Base-by-base conservation (phyloP, 225 moss, liverwort and hornwort species). In the Pleurozium schreberi region DNA sequence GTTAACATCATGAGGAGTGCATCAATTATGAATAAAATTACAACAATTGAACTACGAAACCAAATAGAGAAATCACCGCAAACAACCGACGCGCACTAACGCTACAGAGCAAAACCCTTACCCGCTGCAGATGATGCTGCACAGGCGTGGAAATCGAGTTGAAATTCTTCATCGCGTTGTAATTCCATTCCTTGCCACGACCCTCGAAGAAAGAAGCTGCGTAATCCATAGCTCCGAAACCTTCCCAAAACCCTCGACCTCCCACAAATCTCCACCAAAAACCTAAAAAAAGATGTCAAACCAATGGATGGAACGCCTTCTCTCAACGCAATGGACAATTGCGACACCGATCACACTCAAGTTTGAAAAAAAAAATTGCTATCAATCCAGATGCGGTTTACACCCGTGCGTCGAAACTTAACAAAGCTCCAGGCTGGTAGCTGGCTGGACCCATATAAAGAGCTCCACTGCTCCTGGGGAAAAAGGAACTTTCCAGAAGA, bases 111-210 rank as follows among this genome's bases (percentile, higher is more conserved):
- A 87, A 87, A 87, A 70, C 85, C 77, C 91, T 65, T 82, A 97
- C 97, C 94, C 91, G 94, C 86, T 86, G 93, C 76, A 99, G 88
- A 94, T 99, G 98, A 85, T 93, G 91, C 84, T 96, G 97, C 85
- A 99, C 98, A 55, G 93, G 94, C 64, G 83, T 61, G 36, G 91
- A 95, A 17, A 99, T 94, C 83, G 92, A 88, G 73, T 92, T 91
- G 71, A 99, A 96, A 83, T 93, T 99, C 93, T 95, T 91, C 90
- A 99, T 69, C 63, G 96, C 82, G 40, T 94, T 86, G 42, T 91
- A 89, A 80, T 87, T 96, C 98, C 98, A 97, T 27, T 85, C 89
- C 61, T 92, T 92, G 57, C 90, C 90, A 76, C 95, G 93, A 21
- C 95, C 89, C 17, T 96, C 96, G 85, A 99, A 95, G 89, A 96